Percentiles rank a stretch among this genome's conserved stretches.
These are phyloP conservation scores for Epithemia pelagica DNA, from an alignment of 108 stramenopile species.

Conservation along the genomic window DNA sequence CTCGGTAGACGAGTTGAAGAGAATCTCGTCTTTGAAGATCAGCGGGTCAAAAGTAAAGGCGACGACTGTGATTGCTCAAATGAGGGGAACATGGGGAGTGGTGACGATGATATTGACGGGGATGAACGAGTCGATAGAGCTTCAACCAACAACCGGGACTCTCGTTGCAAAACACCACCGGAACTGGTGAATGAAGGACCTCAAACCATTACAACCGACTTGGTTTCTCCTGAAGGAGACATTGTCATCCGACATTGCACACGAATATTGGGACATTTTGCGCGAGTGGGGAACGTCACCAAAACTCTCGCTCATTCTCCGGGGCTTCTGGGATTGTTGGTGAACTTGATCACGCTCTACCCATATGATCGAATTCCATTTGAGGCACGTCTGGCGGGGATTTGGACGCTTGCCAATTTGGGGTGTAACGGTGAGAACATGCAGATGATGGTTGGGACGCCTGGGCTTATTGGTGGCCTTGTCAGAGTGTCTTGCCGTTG, in stretches of 20 bases:
- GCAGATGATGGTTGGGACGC: conserved; percentile 54
- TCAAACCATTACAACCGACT: not conserved
- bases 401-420: conserved; percentile 54
- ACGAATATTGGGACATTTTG: conserved; percentile 58
- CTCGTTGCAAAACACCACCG: not conserved
- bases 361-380: conserved; percentile 30
- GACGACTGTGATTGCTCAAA: not conserved
- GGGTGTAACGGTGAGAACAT: conserved; percentile 63
- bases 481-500: conserved; percentile 22
- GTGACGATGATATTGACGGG: not conserved
- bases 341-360: conserved; percentile 26
- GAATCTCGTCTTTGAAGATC: not conserved
- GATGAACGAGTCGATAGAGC: not conserved
- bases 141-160: not conserved
- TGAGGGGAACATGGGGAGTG: not conserved
- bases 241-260: conserved; percentile 31
- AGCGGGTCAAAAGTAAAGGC: not conserved
- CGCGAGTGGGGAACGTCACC: conserved; percentile 41
- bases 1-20: conserved; percentile 11
- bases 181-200: not conserved
- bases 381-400: conserved; percentile 41
- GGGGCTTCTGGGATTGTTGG: conserved; percentile 28
- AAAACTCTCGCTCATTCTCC: conserved; percentile 42
- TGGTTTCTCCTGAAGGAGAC: conserved; percentile 15
- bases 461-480: conserved; percentile 34